These are phyloP conservation scores for Candida freyschussii DNA, from an alignment of 1,139 yeast species.

Conservation along the genomic window DNA sequence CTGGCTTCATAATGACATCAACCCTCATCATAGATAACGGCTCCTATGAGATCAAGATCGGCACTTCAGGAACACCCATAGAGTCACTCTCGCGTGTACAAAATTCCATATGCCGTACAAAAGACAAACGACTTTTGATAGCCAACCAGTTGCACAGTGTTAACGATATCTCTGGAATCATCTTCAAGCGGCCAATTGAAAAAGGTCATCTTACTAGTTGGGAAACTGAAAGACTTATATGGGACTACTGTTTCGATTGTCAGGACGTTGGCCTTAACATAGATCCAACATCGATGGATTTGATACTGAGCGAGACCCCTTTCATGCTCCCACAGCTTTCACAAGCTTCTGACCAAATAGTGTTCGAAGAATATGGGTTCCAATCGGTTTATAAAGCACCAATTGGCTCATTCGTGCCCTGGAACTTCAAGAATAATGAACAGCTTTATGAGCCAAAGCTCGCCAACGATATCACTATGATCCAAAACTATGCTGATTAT, in stretches of 20 bases:
- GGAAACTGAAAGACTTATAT: constrained; percentile 87
- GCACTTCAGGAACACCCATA: constrained; percentile 39
- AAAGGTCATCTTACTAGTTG: constrained; percentile 87
- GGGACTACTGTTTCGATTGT: constrained; percentile 72
- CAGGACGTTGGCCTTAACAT: constrained; percentile 28
- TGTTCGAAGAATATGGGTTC: constrained; percentile 92
- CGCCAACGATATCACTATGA: constrained; percentile 15
- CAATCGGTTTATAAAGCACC: constrained; percentile 43
- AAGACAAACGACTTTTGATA: constrained; percentile 67
- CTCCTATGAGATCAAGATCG: constrained; percentile 76
- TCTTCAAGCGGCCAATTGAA: constrained; percentile 77
- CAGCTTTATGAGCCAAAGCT: constrained; percentile 20
- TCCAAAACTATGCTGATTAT: constrained; percentile 46
- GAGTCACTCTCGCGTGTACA: constrained; percentile 47
- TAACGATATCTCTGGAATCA: constrained; percentile 70
- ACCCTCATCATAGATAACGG: constrained; percentile 77
- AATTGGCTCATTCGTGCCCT: constrained; percentile 69
- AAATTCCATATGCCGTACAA: constrained; percentile 70
- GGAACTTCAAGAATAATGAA: constrained; percentile 38
- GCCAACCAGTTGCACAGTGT: constrained; percentile 67
- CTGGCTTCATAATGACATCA: constrained; percentile 6
- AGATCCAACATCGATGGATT: constrained; percentile 31
- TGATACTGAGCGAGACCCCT: constrained; percentile 58
- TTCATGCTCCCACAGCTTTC: constrained; percentile 80
- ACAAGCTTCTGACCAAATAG: constrained; percentile 81